Evolutionary conservation across 2,329 filamentous ascomycete species (phyloP).

Genomic region (Furcasterigmium sp.): DNA sequence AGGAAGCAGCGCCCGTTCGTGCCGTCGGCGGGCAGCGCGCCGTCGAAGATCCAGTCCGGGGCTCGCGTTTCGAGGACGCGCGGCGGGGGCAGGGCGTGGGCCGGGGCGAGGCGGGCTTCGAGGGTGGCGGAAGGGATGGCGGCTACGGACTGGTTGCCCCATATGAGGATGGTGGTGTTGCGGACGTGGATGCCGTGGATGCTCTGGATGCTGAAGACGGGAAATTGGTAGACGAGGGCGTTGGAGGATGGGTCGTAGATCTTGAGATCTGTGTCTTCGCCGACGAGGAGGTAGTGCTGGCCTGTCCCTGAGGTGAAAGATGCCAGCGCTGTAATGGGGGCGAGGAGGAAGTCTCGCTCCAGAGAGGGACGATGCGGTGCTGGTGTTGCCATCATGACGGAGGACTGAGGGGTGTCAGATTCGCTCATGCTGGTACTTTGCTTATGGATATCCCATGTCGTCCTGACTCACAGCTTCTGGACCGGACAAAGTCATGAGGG

Average conservation of each 20-base stretch:
- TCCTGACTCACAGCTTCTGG: no score
- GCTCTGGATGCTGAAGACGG: conserved; percentile 61
- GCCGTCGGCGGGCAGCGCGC: conserved; percentile 59
- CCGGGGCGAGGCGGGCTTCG: conserved; percentile 15
- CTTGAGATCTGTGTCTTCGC: conserved; percentile 54
- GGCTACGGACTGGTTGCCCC: conserved; percentile 63
- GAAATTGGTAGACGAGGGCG: conserved; percentile 32
- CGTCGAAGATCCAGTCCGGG: conserved; percentile 21
- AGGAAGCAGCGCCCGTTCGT: conserved; percentile 45
- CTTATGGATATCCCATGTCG: no score
- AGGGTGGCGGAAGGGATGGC: conserved; percentile 27
- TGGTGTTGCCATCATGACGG: no score
- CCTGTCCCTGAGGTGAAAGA: conserved; percentile 34
- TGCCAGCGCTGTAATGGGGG: conserved; percentile 55
- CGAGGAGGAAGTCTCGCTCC: conserved; percentile 34
- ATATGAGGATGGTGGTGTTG: conserved; percentile 46
- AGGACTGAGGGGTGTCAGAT: no score
- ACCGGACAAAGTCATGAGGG: no score
- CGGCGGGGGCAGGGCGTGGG: conserved; percentile 12
- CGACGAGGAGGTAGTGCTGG: conserved; percentile 44
- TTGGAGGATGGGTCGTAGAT: conserved; percentile 37
- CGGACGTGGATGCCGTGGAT: conserved; percentile 66
- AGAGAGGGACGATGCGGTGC: neutral
- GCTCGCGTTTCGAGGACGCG: conserved; percentile 22
- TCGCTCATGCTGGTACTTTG: no score